A percentile compares a stretch with the other conserved stretches of the same genome.
These are phyloP conservation scores for Aspergillus conjunctus DNA, from an alignment of 495 filamentous ascomycete species.

Conservation along the genomic window DNA sequence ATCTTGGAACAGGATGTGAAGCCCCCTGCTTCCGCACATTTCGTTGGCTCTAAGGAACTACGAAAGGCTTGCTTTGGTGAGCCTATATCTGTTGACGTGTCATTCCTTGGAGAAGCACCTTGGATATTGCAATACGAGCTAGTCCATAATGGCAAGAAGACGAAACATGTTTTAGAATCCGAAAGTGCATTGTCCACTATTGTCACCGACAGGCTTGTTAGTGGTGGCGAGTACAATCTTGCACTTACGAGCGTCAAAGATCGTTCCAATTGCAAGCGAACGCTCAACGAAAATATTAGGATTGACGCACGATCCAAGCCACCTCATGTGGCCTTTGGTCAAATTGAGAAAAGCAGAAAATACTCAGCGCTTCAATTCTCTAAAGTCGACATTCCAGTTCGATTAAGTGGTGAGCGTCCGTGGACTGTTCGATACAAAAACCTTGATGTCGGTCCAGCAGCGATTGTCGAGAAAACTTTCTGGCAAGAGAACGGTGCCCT, in stretches of 20 bases:
- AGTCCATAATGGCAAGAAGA: slow-evolving; percentile 83
- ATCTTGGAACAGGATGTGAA: slow-evolving; percentile 86
- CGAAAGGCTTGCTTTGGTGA: slow-evolving; percentile 80
- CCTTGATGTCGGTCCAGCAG: slow-evolving; percentile 45
- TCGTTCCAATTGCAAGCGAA: slow-evolving; percentile 79
- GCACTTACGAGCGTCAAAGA: slow-evolving; percentile 84
- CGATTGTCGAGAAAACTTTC: slow-evolving; percentile 51
- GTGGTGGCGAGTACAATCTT: slow-evolving; percentile 86
- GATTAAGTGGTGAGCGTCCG: slow-evolving; percentile 78
- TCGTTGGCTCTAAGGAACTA: slow-evolving; percentile 55
- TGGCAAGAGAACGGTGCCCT: slow-evolving; percentile 71
- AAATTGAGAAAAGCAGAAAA: slow-evolving; percentile 72
- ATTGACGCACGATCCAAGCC: slow-evolving; percentile 84
- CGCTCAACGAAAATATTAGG: slow-evolving; percentile 76
- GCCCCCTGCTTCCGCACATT: slow-evolving; percentile 79
- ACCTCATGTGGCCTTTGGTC: slow-evolving; percentile 80
- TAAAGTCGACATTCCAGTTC: slow-evolving; percentile 71
- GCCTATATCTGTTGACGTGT: slow-evolving; percentile 68
- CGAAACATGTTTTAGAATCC: slow-evolving; percentile 65
- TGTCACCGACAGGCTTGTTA: slow-evolving; percentile 67
- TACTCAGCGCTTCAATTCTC: slow-evolving; percentile 76
- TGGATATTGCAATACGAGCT: slow-evolving; percentile 93
- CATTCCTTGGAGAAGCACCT: slow-evolving; percentile 77
- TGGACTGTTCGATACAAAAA: slow-evolving; percentile 81
- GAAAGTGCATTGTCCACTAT: slow-evolving; percentile 63